Evolutionary conservation across 2,329 filamentous ascomycete genomes (phyloP).

Genomic region (Cercospora nicotianae): DNA sequence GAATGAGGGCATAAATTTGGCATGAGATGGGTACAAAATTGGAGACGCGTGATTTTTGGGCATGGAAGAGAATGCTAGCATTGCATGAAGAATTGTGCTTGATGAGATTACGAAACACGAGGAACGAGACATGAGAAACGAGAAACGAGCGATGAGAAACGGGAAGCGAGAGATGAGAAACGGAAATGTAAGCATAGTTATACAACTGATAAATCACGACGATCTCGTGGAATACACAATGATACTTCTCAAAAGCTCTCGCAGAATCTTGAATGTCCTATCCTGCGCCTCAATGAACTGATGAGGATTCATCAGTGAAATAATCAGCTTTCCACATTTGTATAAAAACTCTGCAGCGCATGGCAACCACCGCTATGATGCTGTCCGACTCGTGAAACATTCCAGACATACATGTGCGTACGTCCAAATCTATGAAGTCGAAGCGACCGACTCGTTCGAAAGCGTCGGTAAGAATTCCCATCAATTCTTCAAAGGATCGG

Average conservation of each 20-base stretch:
- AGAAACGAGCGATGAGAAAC: neutral
- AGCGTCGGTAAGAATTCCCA: neutral
- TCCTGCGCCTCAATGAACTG: neutral
- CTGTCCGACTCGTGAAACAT: neutral
- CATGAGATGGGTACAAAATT: neutral
- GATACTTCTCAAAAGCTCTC: neutral
- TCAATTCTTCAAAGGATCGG: neutral
- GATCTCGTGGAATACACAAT: neutral
- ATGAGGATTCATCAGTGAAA: neutral
- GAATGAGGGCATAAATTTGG: neutral
- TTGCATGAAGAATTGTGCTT: neutral
- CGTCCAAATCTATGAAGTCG: neutral
- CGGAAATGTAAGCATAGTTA: neutral
- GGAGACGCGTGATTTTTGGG: neutral
- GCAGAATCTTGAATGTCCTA: neutral
- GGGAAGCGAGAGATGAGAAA: neutral
- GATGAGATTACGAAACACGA: neutral
- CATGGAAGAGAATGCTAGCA: neutral
- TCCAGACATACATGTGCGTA: neutral
- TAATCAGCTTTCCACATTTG: neutral
- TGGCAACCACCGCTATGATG: neutral
- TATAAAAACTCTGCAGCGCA: neutral
- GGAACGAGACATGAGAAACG: neutral
- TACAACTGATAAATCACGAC: neutral
- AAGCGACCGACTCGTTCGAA: neutral